phyloP scores from a whole-genome alignment of 768 basidiomycete genomes.

The Suillus bovinus region DNA sequence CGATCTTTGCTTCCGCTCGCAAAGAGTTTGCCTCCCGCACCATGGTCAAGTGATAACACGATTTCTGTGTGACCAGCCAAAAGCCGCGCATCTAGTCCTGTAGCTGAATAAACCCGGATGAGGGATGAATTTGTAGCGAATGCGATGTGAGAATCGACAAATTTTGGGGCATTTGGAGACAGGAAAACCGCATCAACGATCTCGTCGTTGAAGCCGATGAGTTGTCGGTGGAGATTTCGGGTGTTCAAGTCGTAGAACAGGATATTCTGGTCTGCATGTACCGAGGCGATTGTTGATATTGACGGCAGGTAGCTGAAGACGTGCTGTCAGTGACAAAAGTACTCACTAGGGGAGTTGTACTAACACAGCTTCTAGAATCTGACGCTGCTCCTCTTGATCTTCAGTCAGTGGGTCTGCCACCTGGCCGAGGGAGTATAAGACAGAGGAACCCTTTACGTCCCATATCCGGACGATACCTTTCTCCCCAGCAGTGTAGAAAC shows the following conservation, averaged over 20 bases:
- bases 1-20: constrained; percentile 92
- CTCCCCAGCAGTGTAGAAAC: constrained; percentile 90
- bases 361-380: constrained; percentile 82
- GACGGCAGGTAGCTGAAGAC: constrained; percentile 64
- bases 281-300: constrained; percentile 67
- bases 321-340: constrained; percentile 17
- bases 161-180: constrained; percentile 32
- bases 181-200: constrained; percentile 90
- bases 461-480: constrained; percentile 85
- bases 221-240: constrained; percentile 65
- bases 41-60: constrained; percentile 81
- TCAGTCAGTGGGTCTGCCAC: constrained; percentile 36
- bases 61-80: constrained; percentile 90
- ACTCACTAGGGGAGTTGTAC: constrained; percentile 33
- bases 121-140: constrained; percentile 98
- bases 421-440: constrained; percentile 59
- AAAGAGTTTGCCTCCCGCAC: constrained; percentile 67
- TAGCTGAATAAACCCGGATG: constrained; percentile 83
- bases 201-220: constrained; percentile 98
- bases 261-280: constrained; percentile 97
- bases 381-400: constrained; percentile 76
- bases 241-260: constrained; percentile 82
- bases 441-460: constrained; percentile 69
- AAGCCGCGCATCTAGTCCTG: constrained; percentile 78
- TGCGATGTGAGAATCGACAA: constrained; percentile 74